A percentile compares a stretch with the other conserved stretches of the same genome.
phyloP scores from a whole-genome alignment of 129 eudicot genomes.

The Erigeron canadensis region DNA sequence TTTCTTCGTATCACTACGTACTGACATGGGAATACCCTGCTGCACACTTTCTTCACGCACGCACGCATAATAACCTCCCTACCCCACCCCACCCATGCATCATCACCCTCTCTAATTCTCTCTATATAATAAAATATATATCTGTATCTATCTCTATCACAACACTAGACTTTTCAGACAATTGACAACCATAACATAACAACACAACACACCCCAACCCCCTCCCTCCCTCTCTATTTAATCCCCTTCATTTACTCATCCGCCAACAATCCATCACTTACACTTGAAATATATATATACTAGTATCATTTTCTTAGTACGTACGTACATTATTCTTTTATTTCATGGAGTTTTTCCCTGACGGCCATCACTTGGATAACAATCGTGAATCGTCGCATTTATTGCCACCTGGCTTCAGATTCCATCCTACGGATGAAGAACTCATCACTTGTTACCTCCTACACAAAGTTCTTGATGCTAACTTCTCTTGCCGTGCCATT shows the following conservation, averaged over 20 bases:
- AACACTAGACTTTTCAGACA: slow-evolving; percentile 22
- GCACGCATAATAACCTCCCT: slow-evolving; percentile 74
- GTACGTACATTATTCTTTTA: too few species aligned
- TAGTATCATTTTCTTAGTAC: too few species aligned
- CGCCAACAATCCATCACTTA: slow-evolving; percentile 23
- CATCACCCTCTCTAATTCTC: slow-evolving; percentile 20
- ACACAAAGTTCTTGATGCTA: slow-evolving; percentile 65
- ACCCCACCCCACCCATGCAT: slow-evolving; percentile 31
- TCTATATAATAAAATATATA: too few species aligned
- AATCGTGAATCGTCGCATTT: too few species aligned
- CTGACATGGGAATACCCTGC: slow-evolving; percentile 84
- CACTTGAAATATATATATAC: not conserved
- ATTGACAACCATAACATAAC: slow-evolving; percentile 28
- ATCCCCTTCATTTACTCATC: slow-evolving; percentile 10
- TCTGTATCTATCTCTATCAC: too few species aligned
- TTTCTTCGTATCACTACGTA: slow-evolving; percentile 38
- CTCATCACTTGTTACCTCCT: slow-evolving; percentile 83
- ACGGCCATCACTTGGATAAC: slow-evolving; percentile 13
- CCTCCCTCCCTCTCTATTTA: slow-evolving; percentile 11
- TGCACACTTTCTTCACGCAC: slow-evolving; percentile 79
- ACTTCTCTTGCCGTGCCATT: slow-evolving; percentile 70
- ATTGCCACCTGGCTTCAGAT: slow-evolving; percentile 91
- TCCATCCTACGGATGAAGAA: slow-evolving; percentile 98
- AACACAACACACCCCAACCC: not conserved
- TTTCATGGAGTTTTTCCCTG: slow-evolving; percentile 48